Base-by-base conservation (phyloP, 768 basidiomycete genomes). In the Coprinopsis cinerea region DNA sequence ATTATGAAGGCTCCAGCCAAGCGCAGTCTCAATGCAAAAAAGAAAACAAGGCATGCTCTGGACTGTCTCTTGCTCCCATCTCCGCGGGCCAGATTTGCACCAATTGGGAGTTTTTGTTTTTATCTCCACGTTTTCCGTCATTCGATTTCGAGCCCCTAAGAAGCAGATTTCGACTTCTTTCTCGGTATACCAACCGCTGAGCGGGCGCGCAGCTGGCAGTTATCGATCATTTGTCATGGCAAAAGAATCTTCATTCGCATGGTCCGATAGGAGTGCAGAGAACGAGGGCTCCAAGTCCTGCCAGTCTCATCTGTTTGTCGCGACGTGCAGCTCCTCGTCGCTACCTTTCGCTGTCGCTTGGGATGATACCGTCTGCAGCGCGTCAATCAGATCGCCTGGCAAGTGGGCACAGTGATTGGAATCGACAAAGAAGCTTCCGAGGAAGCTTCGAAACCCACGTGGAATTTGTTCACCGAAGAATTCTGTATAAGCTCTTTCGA, bases 141-240 rank as follows among this genome's bases (percentile, higher is more conserved):
- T 43, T 24, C 41, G 36, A 39, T n/a, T n/a, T 34, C 30, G 41
- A 6, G 18, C 41, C 22, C 7, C 41, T 23, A 4, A 11, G 23
- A 53, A 48, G 30, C 43, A 47, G 46, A 26, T 25, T 51, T 51
- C 27, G 42, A 44, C 39, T 37, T 39, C 44, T 49, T 51, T 44
- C 44, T 57, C 55, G 55, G 57, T 30, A 46, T 57, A 60, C 59
- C 60, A 59, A 59, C 47, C 46, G 36, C 36, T 10, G 17, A 10
- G 36, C 10, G 17, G 36, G 30, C 15, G 30, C 7, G 30, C n/a
- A n/a, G n/a, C n/a, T n/a, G 30, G 9, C 30, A 32, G 15, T 32
- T 7, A 32, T 32, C 30, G 30, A 32, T 9, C 30, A 32, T 32
- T 15, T 32, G 37, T 40, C 37, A 40, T 7, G 37, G 18, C 6